Percentiles rank a stretch among this genome's conserved stretches.
phyloP scores from a whole-genome alignment of 495 filamentous ascomycete genomes.

The Lophiostoma macrostomum region DNA sequence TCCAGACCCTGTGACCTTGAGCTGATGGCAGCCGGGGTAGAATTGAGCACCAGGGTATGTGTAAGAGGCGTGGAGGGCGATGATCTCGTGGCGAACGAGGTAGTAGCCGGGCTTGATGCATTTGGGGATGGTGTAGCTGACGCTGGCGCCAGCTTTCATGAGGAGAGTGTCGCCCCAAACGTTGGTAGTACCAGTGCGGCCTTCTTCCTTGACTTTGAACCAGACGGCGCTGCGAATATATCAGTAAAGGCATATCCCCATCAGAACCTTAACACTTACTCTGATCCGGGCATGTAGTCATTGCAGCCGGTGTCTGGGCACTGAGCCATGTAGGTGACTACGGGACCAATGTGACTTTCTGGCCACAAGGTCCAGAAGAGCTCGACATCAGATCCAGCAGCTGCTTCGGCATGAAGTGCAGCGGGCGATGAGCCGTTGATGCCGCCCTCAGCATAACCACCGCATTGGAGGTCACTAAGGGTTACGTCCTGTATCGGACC shows the following conservation, averaged over 20 bases:
- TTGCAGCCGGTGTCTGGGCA: conserved; percentile 29
- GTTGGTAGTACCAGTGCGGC: conserved; percentile 24
- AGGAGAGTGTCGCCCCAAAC: conserved; percentile 41
- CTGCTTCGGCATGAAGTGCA: conserved; percentile 16
- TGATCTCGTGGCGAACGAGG: conserved; percentile 32
- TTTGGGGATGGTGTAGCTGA: conserved; percentile 18
- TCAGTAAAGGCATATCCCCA: neutral
- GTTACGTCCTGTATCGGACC: conserved; percentile 51
- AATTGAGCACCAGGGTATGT: conserved; percentile 27
- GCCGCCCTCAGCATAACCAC: conserved; percentile 31
- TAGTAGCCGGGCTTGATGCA: conserved; percentile 29
- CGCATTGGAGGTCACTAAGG: conserved; percentile 46
- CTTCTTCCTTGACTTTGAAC: conserved; percentile 37
- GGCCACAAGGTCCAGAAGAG: conserved; percentile 30
- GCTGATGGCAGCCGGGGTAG: conserved; percentile 30
- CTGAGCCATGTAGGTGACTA: conserved; percentile 28
- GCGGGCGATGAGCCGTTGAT: conserved; percentile 38
- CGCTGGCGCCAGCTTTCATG: conserved; percentile 29
- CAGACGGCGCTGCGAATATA: conserved; percentile 41
- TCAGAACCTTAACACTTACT: conserved; percentile 20
- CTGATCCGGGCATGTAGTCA: conserved; percentile 17
- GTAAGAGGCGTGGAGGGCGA: conserved; percentile 29
- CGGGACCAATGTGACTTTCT: conserved; percentile 22
- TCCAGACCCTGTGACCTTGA: conserved; percentile 26
- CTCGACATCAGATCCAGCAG: conserved; percentile 14